phyloP scores from a whole-genome alignment of 306 rosid species.

The Begonia fuchsioides region DNA sequence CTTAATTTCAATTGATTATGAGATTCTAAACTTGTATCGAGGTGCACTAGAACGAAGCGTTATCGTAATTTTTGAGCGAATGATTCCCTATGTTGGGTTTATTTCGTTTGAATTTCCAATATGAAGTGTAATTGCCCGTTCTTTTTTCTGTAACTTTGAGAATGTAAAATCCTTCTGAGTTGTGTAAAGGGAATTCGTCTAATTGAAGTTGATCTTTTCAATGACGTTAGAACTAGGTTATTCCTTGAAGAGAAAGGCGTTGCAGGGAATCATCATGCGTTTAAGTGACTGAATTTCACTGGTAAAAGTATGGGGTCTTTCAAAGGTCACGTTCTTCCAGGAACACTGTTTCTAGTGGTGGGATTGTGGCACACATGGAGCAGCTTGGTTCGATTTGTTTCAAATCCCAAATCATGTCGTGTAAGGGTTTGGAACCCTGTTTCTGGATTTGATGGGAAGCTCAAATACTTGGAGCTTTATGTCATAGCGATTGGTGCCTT shows the following conservation, averaged over 20 bases:
- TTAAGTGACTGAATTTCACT: background rate
- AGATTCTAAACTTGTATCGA: too few relatives aligned
- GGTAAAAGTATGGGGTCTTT: slow-evolving; percentile 65
- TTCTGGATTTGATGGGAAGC: slow-evolving; percentile 66
- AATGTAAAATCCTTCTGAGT: too few relatives aligned
- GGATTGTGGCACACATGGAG: slow-evolving; percentile 93
- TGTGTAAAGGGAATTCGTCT: too few relatives aligned
- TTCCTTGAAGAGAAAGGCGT: background rate
- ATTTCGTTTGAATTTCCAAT: too few relatives aligned
- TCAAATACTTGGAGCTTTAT: slow-evolving; percentile 74
- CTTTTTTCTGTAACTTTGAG: too few relatives aligned
- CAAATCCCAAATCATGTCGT: slow-evolving; percentile 35
- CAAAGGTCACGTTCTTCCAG: slow-evolving; percentile 85
- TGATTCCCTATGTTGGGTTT: too few relatives aligned
- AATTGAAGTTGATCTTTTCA: too few relatives aligned
- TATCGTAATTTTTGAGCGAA: too few relatives aligned
- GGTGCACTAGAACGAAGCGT: too few relatives aligned
- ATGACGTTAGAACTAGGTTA: too few relatives aligned
- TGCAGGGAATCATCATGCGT: background rate
- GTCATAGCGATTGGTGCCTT: slow-evolving; percentile 57
- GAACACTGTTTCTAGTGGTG: slow-evolving; percentile 74
- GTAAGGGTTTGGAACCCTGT: slow-evolving; percentile 75
- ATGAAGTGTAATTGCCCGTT: too few relatives aligned
- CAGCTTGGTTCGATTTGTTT: slow-evolving; percentile 39
- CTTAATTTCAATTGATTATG: too few relatives aligned